Evolutionary conservation across 148 eudicot genomes (phyloP).

Genomic region (Pharnaceum exiguum): DNA sequence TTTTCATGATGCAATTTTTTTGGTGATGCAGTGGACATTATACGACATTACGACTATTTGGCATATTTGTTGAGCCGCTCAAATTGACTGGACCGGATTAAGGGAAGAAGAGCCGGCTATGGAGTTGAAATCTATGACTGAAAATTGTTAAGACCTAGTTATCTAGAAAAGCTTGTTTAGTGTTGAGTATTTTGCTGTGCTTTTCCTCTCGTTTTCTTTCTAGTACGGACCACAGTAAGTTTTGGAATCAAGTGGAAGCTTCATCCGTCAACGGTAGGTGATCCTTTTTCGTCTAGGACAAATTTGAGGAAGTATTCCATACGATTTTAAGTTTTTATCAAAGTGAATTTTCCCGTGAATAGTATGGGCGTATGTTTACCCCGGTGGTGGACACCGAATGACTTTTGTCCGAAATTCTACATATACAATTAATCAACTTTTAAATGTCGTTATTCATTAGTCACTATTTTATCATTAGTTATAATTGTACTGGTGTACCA

Average conservation of each 20-base stretch:
- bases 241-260: neutral
- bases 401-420: too few species aligned
- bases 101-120: neutral
- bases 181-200: conserved; percentile 7
- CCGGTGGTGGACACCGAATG: too few species aligned
- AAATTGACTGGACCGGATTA: neutral
- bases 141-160: neutral
- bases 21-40: too few species aligned
- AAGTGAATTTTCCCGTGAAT: too few species aligned
- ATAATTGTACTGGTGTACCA: too few species aligned
- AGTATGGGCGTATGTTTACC: too few species aligned
- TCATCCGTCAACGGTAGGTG: conserved; percentile 16
- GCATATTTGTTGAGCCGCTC: neutral
- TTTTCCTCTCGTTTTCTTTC: neutral
- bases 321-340: too few species aligned
- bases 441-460: too few species aligned
- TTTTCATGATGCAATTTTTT: too few species aligned
- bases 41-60: neutral
- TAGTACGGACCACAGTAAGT: neutral
- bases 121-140: conserved; percentile 11
- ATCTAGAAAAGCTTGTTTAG: conserved; percentile 15
- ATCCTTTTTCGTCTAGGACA: neutral
- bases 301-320: too few species aligned
- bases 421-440: too few species aligned
- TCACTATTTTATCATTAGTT: too few species aligned